Conservation (phyloP, 129 eudicot species). For the Oenanthe sinensis region DNA sequence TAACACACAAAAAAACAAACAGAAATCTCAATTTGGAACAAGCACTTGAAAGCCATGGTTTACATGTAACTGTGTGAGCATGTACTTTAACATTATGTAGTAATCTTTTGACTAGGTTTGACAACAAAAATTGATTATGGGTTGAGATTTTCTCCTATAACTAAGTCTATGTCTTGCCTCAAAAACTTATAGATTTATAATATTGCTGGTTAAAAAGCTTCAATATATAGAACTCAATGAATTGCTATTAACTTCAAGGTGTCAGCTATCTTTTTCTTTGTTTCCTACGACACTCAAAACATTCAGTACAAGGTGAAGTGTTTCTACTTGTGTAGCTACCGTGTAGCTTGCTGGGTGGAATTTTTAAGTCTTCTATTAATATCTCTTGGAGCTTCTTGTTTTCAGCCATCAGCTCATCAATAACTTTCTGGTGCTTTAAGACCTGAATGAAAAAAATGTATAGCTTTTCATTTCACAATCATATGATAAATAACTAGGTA, state of each 20-base stretch:
- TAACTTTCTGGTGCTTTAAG: conserved; percentile 71
- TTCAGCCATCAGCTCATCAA: conserved; percentile 81
- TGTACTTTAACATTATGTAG: background rate
- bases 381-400: conserved; percentile 68
- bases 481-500: background rate
- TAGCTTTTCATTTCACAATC: background rate
- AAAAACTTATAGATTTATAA: background rate
- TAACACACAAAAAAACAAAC: background rate
- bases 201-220: background rate
- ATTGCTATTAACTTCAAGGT: background rate
- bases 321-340: conserved; percentile 29
- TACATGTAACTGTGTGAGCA: background rate
- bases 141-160: background rate
- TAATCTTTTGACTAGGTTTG: background rate
- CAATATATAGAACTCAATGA: background rate
- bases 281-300: conserved; percentile 80
- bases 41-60: background rate
- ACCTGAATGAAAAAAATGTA: conserved; percentile 31
- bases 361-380: conserved; percentile 71
- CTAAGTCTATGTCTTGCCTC: background rate
- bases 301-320: conserved; percentile 55
- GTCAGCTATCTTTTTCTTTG: conserved; percentile 35
- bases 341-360: conserved; percentile 54
- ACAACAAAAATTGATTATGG: background rate
- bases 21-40: background rate